Conservation (phyloP, 2,329 filamentous ascomycete species). For the Fusarium tanahbumbuense region DNA sequence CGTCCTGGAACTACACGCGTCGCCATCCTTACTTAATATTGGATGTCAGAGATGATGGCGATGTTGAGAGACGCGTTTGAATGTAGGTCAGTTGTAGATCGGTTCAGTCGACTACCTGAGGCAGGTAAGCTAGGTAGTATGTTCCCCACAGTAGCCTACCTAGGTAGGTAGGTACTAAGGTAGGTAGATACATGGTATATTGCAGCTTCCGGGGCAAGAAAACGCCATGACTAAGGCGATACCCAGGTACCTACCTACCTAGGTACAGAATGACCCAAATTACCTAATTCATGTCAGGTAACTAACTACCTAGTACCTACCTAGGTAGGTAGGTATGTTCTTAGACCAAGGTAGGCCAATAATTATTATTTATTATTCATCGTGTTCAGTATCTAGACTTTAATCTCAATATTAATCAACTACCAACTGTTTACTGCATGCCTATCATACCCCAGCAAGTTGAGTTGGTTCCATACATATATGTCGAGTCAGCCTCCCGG, state of each 20-base stretch:
- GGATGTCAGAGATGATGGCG: constrained; percentile 1
- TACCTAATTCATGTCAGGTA: background rate
- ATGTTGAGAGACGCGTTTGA: constrained; percentile 2
- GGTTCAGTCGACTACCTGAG: background rate
- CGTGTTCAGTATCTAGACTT: background rate
- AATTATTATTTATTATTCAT: background rate
- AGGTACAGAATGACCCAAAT: background rate
- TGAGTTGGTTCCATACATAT: background rate
- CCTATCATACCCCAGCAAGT: background rate
- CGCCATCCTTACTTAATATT: constrained; percentile 34
- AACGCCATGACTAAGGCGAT: no score
- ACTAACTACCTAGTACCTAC: no score
- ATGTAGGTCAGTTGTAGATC: constrained; percentile 1
- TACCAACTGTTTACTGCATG: background rate
- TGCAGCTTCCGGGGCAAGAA: no score
- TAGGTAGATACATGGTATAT: no score
- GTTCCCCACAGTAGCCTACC: background rate
- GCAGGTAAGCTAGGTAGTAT: background rate
- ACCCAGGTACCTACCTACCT: no score
- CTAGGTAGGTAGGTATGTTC: background rate
- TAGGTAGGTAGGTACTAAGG: no score
- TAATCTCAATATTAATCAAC: background rate
- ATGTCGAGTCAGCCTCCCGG: background rate
- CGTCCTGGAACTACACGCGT: constrained; percentile 57
- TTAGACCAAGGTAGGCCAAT: background rate